Percentiles rank a stretch among this genome's conserved stretches.
These are phyloP conservation scores for Kwoniella bestiolae DNA, from an alignment of 768 basidiomycete species.

Conservation along the genomic window DNA sequence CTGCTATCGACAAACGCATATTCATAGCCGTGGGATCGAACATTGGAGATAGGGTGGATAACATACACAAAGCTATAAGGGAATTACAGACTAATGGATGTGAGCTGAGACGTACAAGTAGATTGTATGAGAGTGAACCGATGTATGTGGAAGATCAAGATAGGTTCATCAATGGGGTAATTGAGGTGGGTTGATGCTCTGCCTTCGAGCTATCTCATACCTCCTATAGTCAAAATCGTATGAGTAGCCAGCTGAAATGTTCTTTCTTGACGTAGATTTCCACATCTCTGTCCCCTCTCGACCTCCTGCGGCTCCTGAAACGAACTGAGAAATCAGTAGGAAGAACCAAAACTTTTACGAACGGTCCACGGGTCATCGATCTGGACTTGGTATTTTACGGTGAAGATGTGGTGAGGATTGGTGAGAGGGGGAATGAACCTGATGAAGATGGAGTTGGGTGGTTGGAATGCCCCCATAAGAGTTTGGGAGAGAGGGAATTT, in stretches of 20 bases:
- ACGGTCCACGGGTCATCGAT: constrained; percentile 89
- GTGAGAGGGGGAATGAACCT: constrained; percentile 59
- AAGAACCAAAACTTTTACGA: constrained; percentile 73
- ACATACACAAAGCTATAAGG: constrained; percentile 78
- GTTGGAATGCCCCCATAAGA: constrained; percentile 82
- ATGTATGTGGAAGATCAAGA: constrained; percentile 96
- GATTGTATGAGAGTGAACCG: constrained; percentile 88
- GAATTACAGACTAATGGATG: constrained; percentile 64
- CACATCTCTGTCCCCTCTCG: constrained; percentile 68
- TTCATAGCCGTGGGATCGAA: constrained; percentile 88
- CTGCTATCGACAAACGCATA: constrained; percentile 53
- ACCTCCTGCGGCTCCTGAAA: constrained; percentile 71
- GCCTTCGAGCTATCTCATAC: no score
- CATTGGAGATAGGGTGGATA: constrained; percentile 79
- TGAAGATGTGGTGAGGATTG: constrained; percentile 64
- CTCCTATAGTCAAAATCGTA: no score
- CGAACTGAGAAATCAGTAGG: constrained; percentile 74
- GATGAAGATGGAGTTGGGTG: constrained; percentile 62
- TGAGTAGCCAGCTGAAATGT: no score
- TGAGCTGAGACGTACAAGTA: constrained; percentile 64
- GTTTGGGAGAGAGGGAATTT: constrained; percentile 83
- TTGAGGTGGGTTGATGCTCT: constrained; percentile 68
- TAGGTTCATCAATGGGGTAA: constrained; percentile 86
- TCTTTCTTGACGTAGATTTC: constrained; percentile 65
- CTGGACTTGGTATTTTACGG: constrained; percentile 85